These are phyloP conservation scores for Sequoia sempervirens DNA, from an alignment of 75 land plant species.

Conservation along the genomic window DNA sequence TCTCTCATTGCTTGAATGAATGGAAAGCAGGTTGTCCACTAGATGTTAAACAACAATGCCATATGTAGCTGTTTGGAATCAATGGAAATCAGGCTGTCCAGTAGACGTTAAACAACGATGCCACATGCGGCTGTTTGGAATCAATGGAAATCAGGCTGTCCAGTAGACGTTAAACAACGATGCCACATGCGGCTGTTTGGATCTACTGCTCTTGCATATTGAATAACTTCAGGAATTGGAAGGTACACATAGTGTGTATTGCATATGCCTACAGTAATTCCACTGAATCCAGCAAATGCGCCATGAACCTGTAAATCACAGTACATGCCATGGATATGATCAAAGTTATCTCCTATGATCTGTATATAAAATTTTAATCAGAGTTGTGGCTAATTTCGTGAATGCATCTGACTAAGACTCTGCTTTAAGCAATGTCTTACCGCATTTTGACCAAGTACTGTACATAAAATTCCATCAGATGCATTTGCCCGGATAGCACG, in stretches of 20 bases:
- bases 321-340: neutral
- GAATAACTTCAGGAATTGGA: constrained; percentile 92
- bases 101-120: constrained; percentile 94
- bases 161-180: constrained; percentile 94
- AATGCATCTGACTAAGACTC: neutral
- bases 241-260: constrained; percentile 93
- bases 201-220: constrained; percentile 59
- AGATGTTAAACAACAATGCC: constrained; percentile 93
- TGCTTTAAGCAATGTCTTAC: constrained; percentile 35
- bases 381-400: neutral
- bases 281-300: constrained; percentile 95
- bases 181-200: constrained; percentile 99
- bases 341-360: constrained; percentile 3
- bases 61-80: constrained; percentile 84
- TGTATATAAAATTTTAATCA: neutral
- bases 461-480: constrained; percentile 86
- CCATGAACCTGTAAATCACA: constrained; percentile 77
- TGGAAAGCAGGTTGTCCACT: constrained; percentile 92
- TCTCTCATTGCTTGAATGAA: neutral
- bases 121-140: constrained; percentile 90
- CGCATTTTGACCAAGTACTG: constrained; percentile 98
- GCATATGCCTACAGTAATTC: constrained; percentile 85
- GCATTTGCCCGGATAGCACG: constrained; percentile 91
- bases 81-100: constrained; percentile 82
- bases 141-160: constrained; percentile 83